Conservation (phyloP, 345 rosid species). For the Noccaea caerulescens region DNA sequence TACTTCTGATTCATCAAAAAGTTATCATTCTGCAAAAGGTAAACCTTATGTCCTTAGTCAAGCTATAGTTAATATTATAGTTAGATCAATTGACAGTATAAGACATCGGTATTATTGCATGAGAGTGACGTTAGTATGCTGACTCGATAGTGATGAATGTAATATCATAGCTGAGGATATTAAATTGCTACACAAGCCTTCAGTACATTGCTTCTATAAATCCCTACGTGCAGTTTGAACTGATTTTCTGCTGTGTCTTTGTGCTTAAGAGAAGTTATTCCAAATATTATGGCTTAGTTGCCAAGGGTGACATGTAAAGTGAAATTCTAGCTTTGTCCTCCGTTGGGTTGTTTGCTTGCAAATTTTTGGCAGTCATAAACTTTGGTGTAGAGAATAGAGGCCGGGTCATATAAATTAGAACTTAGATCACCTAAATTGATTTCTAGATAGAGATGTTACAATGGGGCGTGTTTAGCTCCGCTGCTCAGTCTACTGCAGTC, state of each 20-base stretch:
- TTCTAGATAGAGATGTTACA: not conserved
- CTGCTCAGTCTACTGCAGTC: not conserved
- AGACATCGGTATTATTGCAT: conserved; percentile 6
- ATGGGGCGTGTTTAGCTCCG: conserved; percentile 11
- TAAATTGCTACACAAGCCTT: conserved; percentile 6
- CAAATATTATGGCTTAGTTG: conserved; percentile 24
- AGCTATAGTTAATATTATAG: conserved; percentile 20
- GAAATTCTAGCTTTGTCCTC: conserved; percentile 4
- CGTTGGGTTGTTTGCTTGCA: conserved; percentile 13
- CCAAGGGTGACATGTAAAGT: conserved; percentile 16
- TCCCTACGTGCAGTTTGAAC: conserved; percentile 10
- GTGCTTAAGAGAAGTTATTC: not conserved
- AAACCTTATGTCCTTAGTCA: conserved; percentile 47
- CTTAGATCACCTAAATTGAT: not conserved
- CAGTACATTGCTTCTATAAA: conserved; percentile 9
- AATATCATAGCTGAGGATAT: conserved; percentile 3
- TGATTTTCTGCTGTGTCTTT: conserved; percentile 4
- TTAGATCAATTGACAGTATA: conserved; percentile 21
- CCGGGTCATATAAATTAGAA: no score
- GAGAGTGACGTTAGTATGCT: conserved; percentile 25
- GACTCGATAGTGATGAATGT: conserved; percentile 25
- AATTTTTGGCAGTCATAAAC: conserved; percentile 10
- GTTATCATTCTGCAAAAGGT: conserved; percentile 92
- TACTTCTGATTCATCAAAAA: conserved; percentile 78
- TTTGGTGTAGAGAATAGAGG: conserved; percentile 18